Evolutionary conservation across 208 protist species (phyloP).

Genomic region (Crithidia bombi): DNA sequence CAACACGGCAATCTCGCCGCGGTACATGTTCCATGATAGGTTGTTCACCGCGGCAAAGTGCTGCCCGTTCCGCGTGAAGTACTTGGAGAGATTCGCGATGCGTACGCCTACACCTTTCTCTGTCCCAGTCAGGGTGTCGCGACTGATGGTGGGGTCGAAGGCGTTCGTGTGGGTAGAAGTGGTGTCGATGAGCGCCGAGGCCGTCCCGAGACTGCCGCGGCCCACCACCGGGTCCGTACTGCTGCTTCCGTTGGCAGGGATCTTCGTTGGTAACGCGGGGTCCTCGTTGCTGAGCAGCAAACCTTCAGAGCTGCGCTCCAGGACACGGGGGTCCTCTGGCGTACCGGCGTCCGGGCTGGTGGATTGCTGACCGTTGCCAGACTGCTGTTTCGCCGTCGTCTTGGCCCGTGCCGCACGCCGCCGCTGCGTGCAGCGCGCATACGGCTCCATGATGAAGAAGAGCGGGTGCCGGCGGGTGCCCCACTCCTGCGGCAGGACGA

Average conservation of each 20-base stretch:
- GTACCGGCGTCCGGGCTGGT: not conserved
- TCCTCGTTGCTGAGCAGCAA: slow-evolving; percentile 6
- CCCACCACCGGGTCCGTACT: not conserved
- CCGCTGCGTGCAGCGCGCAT: slow-evolving; percentile 18
- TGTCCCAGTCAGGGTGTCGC: slow-evolving; percentile 18
- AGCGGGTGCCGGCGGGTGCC: slow-evolving; percentile 61
- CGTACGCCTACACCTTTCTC: slow-evolving; percentile 51
- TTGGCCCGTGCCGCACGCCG: slow-evolving; percentile 34
- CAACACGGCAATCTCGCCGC: slow-evolving; percentile 69
- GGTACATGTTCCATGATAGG: slow-evolving; percentile 56
- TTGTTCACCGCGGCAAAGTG: slow-evolving; percentile 74
- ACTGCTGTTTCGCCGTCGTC: not conserved
- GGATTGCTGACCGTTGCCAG: not conserved
- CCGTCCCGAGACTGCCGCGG: slow-evolving; percentile 5
- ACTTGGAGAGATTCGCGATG: slow-evolving; percentile 37
- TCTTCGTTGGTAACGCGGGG: slow-evolving; percentile 1
- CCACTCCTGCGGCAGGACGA: slow-evolving; percentile 69
- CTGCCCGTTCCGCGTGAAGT: slow-evolving; percentile 46
- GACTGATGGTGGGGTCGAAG: slow-evolving; percentile 25
- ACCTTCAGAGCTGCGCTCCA: not conserved
- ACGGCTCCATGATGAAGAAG: slow-evolving; percentile 67
- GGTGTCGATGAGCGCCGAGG: not conserved
- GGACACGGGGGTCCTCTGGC: not conserved
- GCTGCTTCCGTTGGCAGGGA: not conserved
- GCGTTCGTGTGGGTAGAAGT: not conserved